Evolutionary conservation across 2,329 filamentous ascomycete genomes (phyloP), one percentile per base, ranked within the genome.

Genomic region (Diaporthe caulivora): DNA sequence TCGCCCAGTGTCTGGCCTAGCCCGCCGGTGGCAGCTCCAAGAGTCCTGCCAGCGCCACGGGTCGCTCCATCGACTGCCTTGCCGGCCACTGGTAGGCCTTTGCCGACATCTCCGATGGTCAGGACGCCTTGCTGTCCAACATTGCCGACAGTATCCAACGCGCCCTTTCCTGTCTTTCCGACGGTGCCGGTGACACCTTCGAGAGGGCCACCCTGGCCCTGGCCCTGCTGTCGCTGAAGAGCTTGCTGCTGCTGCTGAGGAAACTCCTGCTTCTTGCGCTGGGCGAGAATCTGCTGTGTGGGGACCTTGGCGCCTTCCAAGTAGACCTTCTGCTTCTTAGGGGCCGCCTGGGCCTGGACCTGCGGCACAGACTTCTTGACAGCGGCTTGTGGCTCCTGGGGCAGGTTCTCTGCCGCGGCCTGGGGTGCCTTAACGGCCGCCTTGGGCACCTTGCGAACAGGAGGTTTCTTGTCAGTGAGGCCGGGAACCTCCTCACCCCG

Each of bases 301-400:
- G 74, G 72, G 18, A 21, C 65, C 44, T 58, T 29, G 10, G 68
- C 71, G 21, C 64, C 74, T 18, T 72, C 71, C 21, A 49, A 62
- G 68, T 75, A 75, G 13, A 68, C 53, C 73, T 75, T 75, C 49
- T 75, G 64, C 37, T 73, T 73, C 67, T 75, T 75, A 1, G 55
- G 57, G 1, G 44, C 29, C 17, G 65, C 62, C 53, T 55, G 49
- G 40, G 40, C 29, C 71, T 31, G 55, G 10, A 15, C 55, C 26
- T 34, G 58, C 11, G 47, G 58, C 10, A 49, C 55, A 1, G 55
- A 17, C 31, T 73, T 71, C 67, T 68, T 73, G 57, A 60, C 71
- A 1, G 53, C 42, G 5, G 62, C 67, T 54, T 73, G 65, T 3
- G 65, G 65, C 34, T 40, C 26, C 47, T 73, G 51, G 31, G 70